Evolutionary conservation across 140 eudicot species (phyloP).

Genomic region (Ambrosia hybrid): DNA sequence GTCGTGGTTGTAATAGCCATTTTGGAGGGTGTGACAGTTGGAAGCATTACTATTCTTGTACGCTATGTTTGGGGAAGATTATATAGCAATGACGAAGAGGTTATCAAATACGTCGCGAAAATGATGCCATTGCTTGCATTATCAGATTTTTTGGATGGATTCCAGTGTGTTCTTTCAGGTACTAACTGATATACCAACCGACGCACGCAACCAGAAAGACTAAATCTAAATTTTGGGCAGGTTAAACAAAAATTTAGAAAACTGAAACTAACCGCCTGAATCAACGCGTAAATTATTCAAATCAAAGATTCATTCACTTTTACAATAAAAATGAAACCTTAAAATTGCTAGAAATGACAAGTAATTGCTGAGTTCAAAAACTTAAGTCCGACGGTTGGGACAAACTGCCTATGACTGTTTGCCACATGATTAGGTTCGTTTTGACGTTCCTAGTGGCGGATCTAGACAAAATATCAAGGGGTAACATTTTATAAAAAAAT

Average conservation of each 20-base stretch:
- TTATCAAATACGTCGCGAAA: constrained; percentile 52
- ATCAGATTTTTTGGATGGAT: constrained; percentile 70
- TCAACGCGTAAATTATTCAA: too few species aligned
- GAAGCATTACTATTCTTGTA: constrained; percentile 46
- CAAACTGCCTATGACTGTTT: not conserved
- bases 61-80: constrained; percentile 73
- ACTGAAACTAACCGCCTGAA: too few species aligned
- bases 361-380: not conserved
- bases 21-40: constrained; percentile 54
- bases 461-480: too few species aligned
- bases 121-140: constrained; percentile 71
- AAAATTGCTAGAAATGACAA: too few species aligned
- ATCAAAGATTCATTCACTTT: too few species aligned
- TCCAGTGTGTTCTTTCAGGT: constrained; percentile 79
- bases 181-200: not conserved
- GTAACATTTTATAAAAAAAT: too few species aligned
- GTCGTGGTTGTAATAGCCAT: constrained; percentile 57
- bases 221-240: too few species aligned
- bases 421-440: not conserved
- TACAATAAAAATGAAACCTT: too few species aligned
- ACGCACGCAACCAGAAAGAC: too few species aligned
- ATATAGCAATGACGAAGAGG: constrained; percentile 73
- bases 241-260: too few species aligned
- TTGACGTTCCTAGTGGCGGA: not conserved
- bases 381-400: not conserved